Conservation (phyloP, 495 filamentous ascomycete species). For the Pyrenopolyporus hunteri region DNA sequence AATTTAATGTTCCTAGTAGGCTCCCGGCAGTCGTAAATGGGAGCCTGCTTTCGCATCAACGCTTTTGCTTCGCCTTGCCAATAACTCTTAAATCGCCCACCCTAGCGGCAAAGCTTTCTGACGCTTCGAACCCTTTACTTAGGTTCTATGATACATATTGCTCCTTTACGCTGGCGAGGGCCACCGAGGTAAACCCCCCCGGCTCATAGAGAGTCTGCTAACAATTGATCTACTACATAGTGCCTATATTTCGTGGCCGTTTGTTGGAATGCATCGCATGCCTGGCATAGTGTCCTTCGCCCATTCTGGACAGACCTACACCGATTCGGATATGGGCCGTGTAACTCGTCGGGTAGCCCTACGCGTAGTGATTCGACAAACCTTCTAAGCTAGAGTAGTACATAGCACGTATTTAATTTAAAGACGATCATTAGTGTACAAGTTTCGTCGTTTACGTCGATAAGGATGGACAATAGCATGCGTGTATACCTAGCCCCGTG, state of each 20-base stretch:
- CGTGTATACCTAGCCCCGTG: no score
- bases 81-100: slow-evolving; percentile 15
- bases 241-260: slow-evolving; percentile 1
- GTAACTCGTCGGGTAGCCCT: not conserved
- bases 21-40: slow-evolving; percentile 36
- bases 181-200: slow-evolving; percentile 25
- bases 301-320: not conserved
- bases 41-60: slow-evolving; percentile 23
- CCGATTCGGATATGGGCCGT: not conserved
- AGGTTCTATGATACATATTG: not conserved
- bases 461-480: not conserved
- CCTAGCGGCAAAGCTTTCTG: slow-evolving; percentile 2
- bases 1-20: slow-evolving; percentile 39
- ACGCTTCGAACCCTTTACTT: slow-evolving; percentile 1
- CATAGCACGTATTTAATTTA: slow-evolving; percentile 11
- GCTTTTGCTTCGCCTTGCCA: slow-evolving; percentile 18
- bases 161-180: slow-evolving; percentile 5
- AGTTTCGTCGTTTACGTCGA: not conserved
- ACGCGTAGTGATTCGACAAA: not conserved
- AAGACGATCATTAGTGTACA: not conserved
- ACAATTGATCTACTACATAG: slow-evolving; percentile 23
- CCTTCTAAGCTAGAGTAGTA: slow-evolving; percentile 3
- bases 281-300: not conserved
- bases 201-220: slow-evolving; percentile 7
- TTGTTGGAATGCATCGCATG: slow-evolving; percentile 18